Conservation (phyloP, 352 stramenopile genomes). For the Globisporangium parvum region DNA sequence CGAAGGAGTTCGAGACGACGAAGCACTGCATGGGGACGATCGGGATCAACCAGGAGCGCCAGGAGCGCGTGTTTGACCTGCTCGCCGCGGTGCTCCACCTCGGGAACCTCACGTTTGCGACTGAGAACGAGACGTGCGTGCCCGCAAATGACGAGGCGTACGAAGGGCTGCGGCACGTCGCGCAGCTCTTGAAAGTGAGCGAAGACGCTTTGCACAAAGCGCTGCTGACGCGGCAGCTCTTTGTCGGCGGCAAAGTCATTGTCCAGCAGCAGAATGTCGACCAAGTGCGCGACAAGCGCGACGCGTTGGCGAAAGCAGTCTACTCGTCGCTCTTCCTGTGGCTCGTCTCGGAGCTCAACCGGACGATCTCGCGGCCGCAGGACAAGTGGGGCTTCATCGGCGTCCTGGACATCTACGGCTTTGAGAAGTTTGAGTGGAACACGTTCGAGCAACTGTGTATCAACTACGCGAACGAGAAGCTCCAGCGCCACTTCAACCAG, state of each 20-base stretch:
- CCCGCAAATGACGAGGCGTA: constrained; percentile 38
- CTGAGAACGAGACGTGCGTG: constrained; percentile 79
- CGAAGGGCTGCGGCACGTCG: constrained; percentile 53
- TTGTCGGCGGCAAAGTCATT: constrained; percentile 87
- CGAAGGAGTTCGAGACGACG: constrained; percentile 81
- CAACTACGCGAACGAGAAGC: constrained; percentile 95
- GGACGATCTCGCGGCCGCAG: constrained; percentile 75
- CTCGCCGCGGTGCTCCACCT: constrained; percentile 83
- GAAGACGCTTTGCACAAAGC: constrained; percentile 66
- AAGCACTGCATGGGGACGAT: constrained; percentile 85
- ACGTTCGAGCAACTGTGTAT: constrained; percentile 97
- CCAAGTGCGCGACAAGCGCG: constrained; percentile 84
- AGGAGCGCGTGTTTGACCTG: constrained; percentile 84
- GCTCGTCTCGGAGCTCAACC: constrained; percentile 88
- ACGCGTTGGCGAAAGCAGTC: constrained; percentile 89
- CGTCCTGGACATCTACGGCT: constrained; percentile 97
- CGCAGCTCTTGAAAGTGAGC: constrained; percentile 69
- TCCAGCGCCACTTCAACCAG: constrained; percentile 93
- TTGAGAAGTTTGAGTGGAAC: constrained; percentile 95
- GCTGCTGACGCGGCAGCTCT: constrained; percentile 78
- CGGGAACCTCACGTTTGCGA: constrained; percentile 82
- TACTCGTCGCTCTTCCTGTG: constrained; percentile 91
- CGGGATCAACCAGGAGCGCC: constrained; percentile 71
- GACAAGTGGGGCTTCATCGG: constrained; percentile 91
- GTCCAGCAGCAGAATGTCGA: constrained; percentile 86